Evolutionary conservation across 2,329 filamentous ascomycete species (phyloP), one percentile per base, ranked within the genome.

Genomic region (Coccinonectria pachysandricola): DNA sequence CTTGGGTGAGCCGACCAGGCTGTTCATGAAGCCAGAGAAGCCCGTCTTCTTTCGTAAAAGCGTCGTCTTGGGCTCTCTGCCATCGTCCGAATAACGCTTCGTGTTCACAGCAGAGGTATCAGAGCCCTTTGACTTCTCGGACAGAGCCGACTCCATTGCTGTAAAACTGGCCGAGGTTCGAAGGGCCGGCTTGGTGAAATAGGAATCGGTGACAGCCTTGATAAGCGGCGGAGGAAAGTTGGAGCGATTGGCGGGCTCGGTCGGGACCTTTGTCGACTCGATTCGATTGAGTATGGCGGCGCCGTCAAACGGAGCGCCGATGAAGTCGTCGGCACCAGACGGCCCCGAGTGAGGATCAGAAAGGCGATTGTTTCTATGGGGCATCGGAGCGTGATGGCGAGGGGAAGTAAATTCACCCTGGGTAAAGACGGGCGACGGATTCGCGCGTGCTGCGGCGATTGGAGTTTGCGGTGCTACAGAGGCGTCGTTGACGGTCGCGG

Each of bases 1-100:
- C 56, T 87, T 83, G 27, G 83, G 86, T 18, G 86, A 88, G 40
- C 83, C 81, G 32, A 92, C 76, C 34, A 79, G 52, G 52, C 79
- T 88, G 53, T 78, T 88, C 64, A 94, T 77, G 48, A 93, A 86
- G 42, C 78, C 83, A 10, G 83, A 86, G 50, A 94, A 85, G 32
- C 83, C 85, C 26, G 81, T 82, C 63, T 92, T 93, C 62, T 92
- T 92, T 47, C 83, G 72, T 35, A 77, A 56, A 35, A 77, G 62
- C 33, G 65, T 60, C 10, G 65, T 61, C 47, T 75, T 79, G 21
- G 67, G 57, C 29, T 79, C 72, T 44, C 71, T 75, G 35, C 60
- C 64, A 56, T 94, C 84, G 55, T 91, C 84, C 10, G 84, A 91
- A 52, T 78, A 80, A 40, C 84, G 66, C 58, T 91, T 85, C 20